Base-by-base conservation (phyloP, 2,329 filamentous ascomycete genomes). In the Fusarium liriodendri region DNA sequence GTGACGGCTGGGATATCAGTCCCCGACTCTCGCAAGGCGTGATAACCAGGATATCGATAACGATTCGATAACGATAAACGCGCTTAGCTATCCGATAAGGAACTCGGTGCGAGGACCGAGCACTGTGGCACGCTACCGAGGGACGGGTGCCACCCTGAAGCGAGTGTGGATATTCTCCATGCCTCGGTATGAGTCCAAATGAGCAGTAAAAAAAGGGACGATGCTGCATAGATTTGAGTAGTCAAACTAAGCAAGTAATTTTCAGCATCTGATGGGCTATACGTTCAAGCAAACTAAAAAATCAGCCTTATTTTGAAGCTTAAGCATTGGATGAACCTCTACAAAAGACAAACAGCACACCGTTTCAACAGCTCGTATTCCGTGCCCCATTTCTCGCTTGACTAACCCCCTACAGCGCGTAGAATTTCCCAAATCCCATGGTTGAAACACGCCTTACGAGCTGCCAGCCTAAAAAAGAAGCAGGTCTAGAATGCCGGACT, bases 271-370 rank as follows among this genome's bases (percentile, higher is more conserved):
- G 7, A 18, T 10, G 4, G 10, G n/a, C 37, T 2, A n/a, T 38
- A 4, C 3, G 9, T 5, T 10, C 4, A 38, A 38, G 37, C 2
- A 0, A 37, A 38, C 37, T n/a, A n/a, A 18, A 0, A 2, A 18
- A 38, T n/a, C 16, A 37, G 35, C 14, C 35, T 38, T 10, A n/a
- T 38, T 38, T 8, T n/a, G 1, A 38, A 38, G 37, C 16, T 38
- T 38, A 38, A 38, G n/a, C 16, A 38, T 16, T 18, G 35, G 14
- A 37, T 14, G 35, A 37, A 37, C 35, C 35, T 8, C 35, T 8
- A 29, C 27, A 6, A 9, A 5, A 29, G 27, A 29, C 6, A 6
- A 2, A 5, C 27, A 29, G 27, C 35, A 37, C 35, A 16, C 14
- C 16, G 35, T 37, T 32, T 32, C 3, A 37, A 37, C 14, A 47